A percentile compares a stretch with the other conserved stretches of the same genome.
Conservation (phyloP, 257 asterid species). For the Fraxinus quadrangulata region DNA sequence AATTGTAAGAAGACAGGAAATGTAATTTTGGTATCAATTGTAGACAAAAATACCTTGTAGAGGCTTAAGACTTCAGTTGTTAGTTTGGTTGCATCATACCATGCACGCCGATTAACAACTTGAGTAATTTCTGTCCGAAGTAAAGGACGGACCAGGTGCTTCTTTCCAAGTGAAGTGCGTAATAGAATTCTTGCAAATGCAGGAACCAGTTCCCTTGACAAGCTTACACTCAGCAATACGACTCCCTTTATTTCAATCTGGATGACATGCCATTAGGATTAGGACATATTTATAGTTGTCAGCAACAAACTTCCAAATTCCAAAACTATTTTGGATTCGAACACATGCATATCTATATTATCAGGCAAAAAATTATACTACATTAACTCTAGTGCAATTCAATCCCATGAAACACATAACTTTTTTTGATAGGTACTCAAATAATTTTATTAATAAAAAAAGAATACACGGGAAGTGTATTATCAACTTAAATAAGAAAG, state of each 20-base stretch:
- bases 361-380: not conserved
- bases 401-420: rapidly evolving
- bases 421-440: too few relatives aligned
- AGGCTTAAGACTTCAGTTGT: conserved; percentile 73
- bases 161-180: conserved; percentile 86
- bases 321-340: conserved; percentile 8
- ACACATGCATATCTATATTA: conserved; percentile 1
- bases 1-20: not conserved
- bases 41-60: conserved; percentile 64
- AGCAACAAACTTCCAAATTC: conserved; percentile 8
- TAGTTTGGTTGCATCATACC: conserved; percentile 89
- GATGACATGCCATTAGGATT: conserved; percentile 4
- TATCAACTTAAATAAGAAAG: too few relatives aligned
- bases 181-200: conserved; percentile 87
- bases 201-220: conserved; percentile 91
- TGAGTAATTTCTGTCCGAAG: conserved; percentile 91
- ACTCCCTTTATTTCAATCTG: conserved; percentile 91
- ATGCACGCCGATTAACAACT: conserved; percentile 90
- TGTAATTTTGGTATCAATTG: not conserved
- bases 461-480: too few relatives aligned
- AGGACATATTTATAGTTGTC: not conserved
- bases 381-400: not conserved
- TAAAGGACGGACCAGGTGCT: conserved; percentile 83
- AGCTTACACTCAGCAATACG: conserved; percentile 66
- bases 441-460: too few relatives aligned